phyloP scores from a whole-genome alignment of 352 stramenopile species.

The Phytophthora brassicae region DNA sequence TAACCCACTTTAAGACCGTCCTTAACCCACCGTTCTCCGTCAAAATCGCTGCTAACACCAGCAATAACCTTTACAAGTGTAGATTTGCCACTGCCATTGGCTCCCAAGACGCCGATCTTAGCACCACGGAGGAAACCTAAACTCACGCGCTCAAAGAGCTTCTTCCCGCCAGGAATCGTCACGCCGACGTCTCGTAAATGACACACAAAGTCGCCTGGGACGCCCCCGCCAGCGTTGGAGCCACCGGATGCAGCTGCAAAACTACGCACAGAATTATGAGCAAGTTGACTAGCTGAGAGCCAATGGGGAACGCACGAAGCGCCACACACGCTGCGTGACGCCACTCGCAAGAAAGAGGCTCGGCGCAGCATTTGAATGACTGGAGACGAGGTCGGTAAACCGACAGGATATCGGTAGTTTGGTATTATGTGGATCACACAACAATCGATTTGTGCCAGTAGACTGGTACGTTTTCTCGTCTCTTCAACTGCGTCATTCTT shows the following conservation, averaged over 20 bases:
- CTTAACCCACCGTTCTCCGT: constrained; percentile 89
- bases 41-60: constrained; percentile 85
- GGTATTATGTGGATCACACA: no score
- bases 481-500: constrained; percentile 28
- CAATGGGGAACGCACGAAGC: constrained; percentile 11
- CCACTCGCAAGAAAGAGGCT: constrained; percentile 7
- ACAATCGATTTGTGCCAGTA: no score
- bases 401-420: no score
- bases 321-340: constrained; percentile 1
- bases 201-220: constrained; percentile 84
- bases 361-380: constrained; percentile 23
- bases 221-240: constrained; percentile 72
- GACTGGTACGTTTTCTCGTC: no score
- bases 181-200: constrained; percentile 75
- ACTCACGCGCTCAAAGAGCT: constrained; percentile 81
- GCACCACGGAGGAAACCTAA: constrained; percentile 88
- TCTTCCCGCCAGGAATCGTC: constrained; percentile 80
- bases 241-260: constrained; percentile 41
- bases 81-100: constrained; percentile 95
- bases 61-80: constrained; percentile 97
- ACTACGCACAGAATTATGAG: constrained; percentile 23
- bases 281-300: constrained; percentile 2
- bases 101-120: constrained; percentile 94
- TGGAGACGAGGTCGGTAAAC: no score
- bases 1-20: constrained; percentile 87